Base-by-base conservation (phyloP, 2,329 filamentous ascomycete genomes). In the Alternaria ethzedia region DNA sequence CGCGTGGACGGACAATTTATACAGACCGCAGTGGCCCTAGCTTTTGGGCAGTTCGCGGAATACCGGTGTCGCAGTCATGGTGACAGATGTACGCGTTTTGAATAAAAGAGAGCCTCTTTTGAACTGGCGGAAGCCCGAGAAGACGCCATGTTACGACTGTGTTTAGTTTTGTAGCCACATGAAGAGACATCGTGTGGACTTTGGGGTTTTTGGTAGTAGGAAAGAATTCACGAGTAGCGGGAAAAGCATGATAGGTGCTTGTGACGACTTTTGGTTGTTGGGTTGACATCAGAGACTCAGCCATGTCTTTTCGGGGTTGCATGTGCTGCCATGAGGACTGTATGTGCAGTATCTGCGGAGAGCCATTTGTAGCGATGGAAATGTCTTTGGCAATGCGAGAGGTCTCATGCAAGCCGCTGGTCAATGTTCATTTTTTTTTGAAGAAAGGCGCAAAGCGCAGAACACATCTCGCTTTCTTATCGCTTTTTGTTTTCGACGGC, bases 1-100 rank as follows among this genome's bases (percentile, higher is more conserved):
- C 11, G 11, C 28, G 28, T 0, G 11, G 5, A 13, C 5, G 28
- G 1, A 6, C 0, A 1, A 13, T 13, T 28, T 28, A 11, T 17
- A 41, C 36, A 17, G 4, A 11, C n/a, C 1, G n/a, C 15, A 17
- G 36, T 41, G 36, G 15, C 36, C n/a, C 9, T 1, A 17, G 36
- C 15, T 41, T 17, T 3, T 10, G 36, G 3, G 1, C 11, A 41
- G 0, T 9, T 5, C 32, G 15, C 32, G 15, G 15, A n/a, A 5
- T 3, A n/a, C 32, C 15, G 32, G 15, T 36, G 8, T 36, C 4
- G 15, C 32, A 36, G 32, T 5, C 32, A 36, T 36, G 32, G 0
- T 36, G 32, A 2, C 1, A 4, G 30, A 36, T 15, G 6, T 32
- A 32, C 6, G 0, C 8, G 30, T 2, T 36, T 36, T n/a, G 7